These are phyloP conservation scores for Aspergillus aculeatus DNA, from an alignment of 2,329 filamentous ascomycete species.

Conservation along the genomic window DNA sequence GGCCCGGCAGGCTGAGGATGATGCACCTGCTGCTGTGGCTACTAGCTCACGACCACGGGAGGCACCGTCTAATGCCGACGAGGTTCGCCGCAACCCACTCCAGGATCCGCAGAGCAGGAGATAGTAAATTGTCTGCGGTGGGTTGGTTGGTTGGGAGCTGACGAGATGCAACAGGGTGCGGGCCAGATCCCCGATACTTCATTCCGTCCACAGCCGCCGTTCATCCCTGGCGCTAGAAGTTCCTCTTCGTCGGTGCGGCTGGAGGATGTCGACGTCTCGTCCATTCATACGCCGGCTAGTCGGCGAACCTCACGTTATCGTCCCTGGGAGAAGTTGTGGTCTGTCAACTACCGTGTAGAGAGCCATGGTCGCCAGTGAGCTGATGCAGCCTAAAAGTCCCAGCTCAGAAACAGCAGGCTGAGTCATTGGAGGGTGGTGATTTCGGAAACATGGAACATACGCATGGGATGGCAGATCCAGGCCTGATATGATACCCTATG, in stretches of 20 bases:
- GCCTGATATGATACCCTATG: slow-evolving; percentile 22
- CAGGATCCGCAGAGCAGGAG: slow-evolving; percentile 40
- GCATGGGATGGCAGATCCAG: slow-evolving; percentile 10
- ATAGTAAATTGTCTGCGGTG: not conserved
- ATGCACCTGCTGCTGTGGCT: slow-evolving; percentile 21
- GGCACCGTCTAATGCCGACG: slow-evolving; percentile 44
- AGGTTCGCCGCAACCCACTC: slow-evolving; percentile 50
- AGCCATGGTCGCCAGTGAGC: slow-evolving; percentile 15
- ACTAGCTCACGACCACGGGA: slow-evolving; percentile 35
- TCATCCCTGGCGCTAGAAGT: slow-evolving; percentile 3
- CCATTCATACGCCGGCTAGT: slow-evolving; percentile 23
- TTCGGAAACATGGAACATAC: not conserved
- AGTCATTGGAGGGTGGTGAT: not conserved
- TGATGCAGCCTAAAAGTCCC: not conserved
- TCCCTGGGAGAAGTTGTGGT: slow-evolving; percentile 46
- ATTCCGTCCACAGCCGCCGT: slow-evolving; percentile 1
- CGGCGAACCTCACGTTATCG: slow-evolving; percentile 27
- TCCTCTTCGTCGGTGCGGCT: slow-evolving; percentile 20
- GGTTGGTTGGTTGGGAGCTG: slow-evolving; percentile 17
- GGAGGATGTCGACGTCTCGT: slow-evolving; percentile 16
- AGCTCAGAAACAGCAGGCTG: not conserved
- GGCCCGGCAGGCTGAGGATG: slow-evolving; percentile 36
- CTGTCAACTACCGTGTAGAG: slow-evolving; percentile 43
- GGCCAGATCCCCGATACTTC: slow-evolving; percentile 9
- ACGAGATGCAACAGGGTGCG: slow-evolving; percentile 23